phyloP scores from a whole-genome alignment of 164 flowering plant genomes.

The Macadamia tetraphylla region DNA sequence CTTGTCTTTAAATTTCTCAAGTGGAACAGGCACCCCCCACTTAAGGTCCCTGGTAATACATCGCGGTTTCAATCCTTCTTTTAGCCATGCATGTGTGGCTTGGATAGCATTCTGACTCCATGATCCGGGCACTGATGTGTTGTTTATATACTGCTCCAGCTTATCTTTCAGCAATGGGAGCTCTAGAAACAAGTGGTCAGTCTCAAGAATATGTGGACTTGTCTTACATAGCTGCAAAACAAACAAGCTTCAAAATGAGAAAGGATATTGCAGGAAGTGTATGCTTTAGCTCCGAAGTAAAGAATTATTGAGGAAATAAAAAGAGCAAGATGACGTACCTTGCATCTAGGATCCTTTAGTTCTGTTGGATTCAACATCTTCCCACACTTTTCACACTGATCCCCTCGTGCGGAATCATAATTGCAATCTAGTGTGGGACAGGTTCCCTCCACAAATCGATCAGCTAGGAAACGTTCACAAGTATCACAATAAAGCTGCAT shows the following conservation, averaged over 20 bases:
- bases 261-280: background rate
- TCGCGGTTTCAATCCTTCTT: slow-evolving; percentile 73
- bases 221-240: slow-evolving; percentile 51
- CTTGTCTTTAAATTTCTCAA: slow-evolving; percentile 78
- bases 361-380: slow-evolving; percentile 91
- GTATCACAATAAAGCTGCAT: slow-evolving; percentile 81
- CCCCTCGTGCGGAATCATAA: slow-evolving; percentile 91
- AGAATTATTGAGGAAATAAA: background rate
- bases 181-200: slow-evolving; percentile 89
- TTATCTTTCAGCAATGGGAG: slow-evolving; percentile 67
- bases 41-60: slow-evolving; percentile 95
- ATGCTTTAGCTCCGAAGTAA: background rate
- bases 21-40: slow-evolving; percentile 99
- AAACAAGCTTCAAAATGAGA: slow-evolving; percentile 5
- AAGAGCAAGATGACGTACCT: slow-evolving; percentile 31
- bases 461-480: slow-evolving; percentile 82
- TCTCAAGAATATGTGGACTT: slow-evolving; percentile 70
- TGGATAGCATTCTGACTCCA: slow-evolving; percentile 98
- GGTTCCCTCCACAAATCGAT: slow-evolving; percentile 84
- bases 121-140: slow-evolving; percentile 67
- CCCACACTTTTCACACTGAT: slow-evolving; percentile 92
- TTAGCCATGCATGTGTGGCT: slow-evolving; percentile 81
- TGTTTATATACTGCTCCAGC: slow-evolving; percentile 60
- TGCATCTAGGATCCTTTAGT: slow-evolving; percentile 79
- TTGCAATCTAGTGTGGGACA: slow-evolving; percentile 74